A percentile compares a stretch with the other conserved stretches of the same genome.
These are phyloP conservation scores for Pseudozyma thailandica DNA, from an alignment of 1,284 basidiomycete genomes.

Conservation along the genomic window DNA sequence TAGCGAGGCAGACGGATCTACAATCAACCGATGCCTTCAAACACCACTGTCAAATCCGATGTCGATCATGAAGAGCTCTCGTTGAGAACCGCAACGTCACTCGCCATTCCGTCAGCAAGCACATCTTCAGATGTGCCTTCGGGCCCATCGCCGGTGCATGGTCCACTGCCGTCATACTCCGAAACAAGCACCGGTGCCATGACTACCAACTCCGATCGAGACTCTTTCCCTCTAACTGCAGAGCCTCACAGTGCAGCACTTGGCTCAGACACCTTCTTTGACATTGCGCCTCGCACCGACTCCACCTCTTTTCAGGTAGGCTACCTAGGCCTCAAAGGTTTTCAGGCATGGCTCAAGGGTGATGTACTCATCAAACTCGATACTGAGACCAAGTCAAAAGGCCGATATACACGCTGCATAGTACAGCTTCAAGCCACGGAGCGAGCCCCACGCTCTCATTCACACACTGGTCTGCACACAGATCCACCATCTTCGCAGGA, in stretches of 20 bases:
- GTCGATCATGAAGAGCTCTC: too few species aligned
- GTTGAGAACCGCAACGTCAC: too few species aligned
- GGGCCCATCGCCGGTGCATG: background rate
- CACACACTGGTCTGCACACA: background rate
- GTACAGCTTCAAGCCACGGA: conserved; percentile 33
- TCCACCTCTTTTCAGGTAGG: conserved; percentile 65
- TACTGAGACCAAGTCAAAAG: conserved; percentile 22
- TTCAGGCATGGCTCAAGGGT: conserved; percentile 60
- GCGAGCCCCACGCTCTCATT: background rate
- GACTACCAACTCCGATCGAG: background rate
- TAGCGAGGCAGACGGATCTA: too few species aligned
- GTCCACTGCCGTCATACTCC: conserved; percentile 27
- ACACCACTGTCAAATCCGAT: too few species aligned
- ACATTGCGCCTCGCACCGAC: conserved; percentile 60
- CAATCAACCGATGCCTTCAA: too few species aligned
- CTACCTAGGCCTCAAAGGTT: conserved; percentile 61
- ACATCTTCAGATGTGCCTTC: too few species aligned
- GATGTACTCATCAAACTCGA: conserved; percentile 66
- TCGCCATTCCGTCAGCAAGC: too few species aligned
- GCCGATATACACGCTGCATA: conserved; percentile 33
- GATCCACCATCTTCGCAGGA: conserved; percentile 2
- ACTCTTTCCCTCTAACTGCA: background rate
- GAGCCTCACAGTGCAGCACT: background rate
- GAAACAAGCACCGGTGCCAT: conserved; percentile 8
- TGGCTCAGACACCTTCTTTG: conserved; percentile 54